These are phyloP conservation scores for Tetrastigma voinierianum DNA, from an alignment of 164 flowering plant genomes.

Conservation along the genomic window DNA sequence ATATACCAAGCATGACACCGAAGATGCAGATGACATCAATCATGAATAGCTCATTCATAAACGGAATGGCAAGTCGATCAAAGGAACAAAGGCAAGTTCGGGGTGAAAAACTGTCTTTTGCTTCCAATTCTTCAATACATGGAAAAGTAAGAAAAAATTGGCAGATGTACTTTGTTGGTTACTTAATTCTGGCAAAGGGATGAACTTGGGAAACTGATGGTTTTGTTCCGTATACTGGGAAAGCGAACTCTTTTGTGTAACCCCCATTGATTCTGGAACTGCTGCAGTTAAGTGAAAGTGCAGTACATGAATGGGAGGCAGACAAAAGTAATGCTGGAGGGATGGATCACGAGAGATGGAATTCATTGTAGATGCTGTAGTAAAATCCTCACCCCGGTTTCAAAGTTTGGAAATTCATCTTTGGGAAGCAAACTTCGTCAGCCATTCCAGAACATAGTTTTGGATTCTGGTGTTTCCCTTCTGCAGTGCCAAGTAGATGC, in stretches of 20 bases:
- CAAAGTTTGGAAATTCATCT: slow-evolving; percentile 97
- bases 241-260: slow-evolving; percentile 80
- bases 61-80: slow-evolving; percentile 37
- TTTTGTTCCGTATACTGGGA: slow-evolving; percentile 75
- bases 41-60: slow-evolving; percentile 38
- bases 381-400: slow-evolving; percentile 76
- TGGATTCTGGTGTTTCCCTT: slow-evolving; percentile 77
- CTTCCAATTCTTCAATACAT: slow-evolving; percentile 30
- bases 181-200: slow-evolving; percentile 59
- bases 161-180: slow-evolving; percentile 71
- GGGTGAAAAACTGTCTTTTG: slow-evolving; percentile 24
- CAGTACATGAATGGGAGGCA: slow-evolving; percentile 77
- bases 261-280: slow-evolving; percentile 78
- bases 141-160: slow-evolving; percentile 62
- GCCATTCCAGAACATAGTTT: slow-evolving; percentile 70
- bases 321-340: slow-evolving; percentile 66
- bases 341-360: slow-evolving; percentile 90
- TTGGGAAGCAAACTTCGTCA: slow-evolving; percentile 84
- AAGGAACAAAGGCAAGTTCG: slow-evolving; percentile 27
- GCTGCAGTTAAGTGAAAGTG: slow-evolving; percentile 71
- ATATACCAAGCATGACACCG: slow-evolving; percentile 26
- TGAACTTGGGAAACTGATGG: slow-evolving; percentile 55
- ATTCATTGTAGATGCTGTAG: slow-evolving; percentile 95
- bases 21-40: slow-evolving; percentile 34
- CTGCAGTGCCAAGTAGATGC: slow-evolving; percentile 82